Evolutionary conservation across 2,329 filamentous ascomycete species (phyloP).

Genomic region (Emericellopsis cladophorae): DNA sequence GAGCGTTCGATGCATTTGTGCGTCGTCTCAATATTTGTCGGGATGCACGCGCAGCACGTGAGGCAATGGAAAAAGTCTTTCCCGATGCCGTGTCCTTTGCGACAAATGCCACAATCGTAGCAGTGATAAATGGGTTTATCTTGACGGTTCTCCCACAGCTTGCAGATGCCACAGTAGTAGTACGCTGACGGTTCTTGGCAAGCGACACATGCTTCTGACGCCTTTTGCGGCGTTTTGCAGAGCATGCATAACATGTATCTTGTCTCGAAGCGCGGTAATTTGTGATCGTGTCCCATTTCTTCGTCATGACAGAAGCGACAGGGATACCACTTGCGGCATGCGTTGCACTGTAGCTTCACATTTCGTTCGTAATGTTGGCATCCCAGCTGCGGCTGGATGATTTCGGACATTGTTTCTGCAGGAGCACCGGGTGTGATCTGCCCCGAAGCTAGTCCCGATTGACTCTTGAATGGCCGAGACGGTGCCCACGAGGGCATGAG

Average conservation of each 20-base stretch:
- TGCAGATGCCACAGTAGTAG: conserved; percentile 91
- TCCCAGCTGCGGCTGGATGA: conserved; percentile 44
- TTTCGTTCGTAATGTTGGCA: conserved; percentile 93
- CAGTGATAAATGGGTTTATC: conserved; percentile 94
- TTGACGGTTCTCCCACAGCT: conserved; percentile 90
- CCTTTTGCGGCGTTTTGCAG: conserved; percentile 74
- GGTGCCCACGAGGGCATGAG: conserved; percentile 56
- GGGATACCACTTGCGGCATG: conserved; percentile 85
- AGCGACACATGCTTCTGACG: conserved; percentile 61
- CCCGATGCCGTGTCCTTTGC: conserved; percentile 78
- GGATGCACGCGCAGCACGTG: conserved; percentile 90
- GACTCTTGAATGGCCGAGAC: conserved; percentile 29
- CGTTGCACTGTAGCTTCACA: conserved; percentile 87
- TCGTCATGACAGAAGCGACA: conserved; percentile 91
- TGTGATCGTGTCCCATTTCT: conserved; percentile 53
- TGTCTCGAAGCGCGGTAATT: conserved; percentile 68
- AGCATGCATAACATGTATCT: conserved; percentile 97
- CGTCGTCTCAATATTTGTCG: conserved; percentile 69
- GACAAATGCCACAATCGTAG: conserved; percentile 88
- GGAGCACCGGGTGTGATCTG: conserved; percentile 6
- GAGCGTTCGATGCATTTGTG: conserved; percentile 93
- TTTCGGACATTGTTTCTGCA: conserved; percentile 7
- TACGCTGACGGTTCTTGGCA: conserved; percentile 70
- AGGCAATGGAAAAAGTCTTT: conserved; percentile 99
- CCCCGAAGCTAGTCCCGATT: conserved; percentile 5